These are phyloP conservation scores for Corylus avellana DNA, from an alignment of 306 rosid species.

Conservation along the genomic window DNA sequence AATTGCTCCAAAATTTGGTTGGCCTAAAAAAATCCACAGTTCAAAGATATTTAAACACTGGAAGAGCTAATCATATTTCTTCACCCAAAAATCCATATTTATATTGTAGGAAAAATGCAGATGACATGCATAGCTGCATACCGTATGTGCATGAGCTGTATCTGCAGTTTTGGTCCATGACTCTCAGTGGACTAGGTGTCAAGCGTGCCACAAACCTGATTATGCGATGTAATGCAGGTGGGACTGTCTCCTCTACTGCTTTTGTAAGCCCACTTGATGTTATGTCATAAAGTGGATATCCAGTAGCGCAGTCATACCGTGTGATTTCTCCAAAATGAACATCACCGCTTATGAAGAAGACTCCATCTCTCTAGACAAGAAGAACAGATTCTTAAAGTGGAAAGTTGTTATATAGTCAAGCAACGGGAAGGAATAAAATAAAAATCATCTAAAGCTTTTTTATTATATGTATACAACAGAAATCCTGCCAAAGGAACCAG, in stretches of 20 bases:
- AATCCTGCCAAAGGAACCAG: neutral
- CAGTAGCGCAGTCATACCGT: slow-evolving; percentile 71
- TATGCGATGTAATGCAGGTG: slow-evolving; percentile 45
- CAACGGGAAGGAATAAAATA: neutral
- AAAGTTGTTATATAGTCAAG: slow-evolving; percentile 2
- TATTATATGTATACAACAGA: slow-evolving; percentile 1
- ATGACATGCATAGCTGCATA: slow-evolving; percentile 33
- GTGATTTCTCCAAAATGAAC: slow-evolving; percentile 90
- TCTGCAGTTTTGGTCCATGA: slow-evolving; percentile 60
- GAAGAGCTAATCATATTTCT: slow-evolving; percentile 7
- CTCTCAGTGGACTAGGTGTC: slow-evolving; percentile 78
- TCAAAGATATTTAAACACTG: slow-evolving; percentile 22
- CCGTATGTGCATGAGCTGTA: slow-evolving; percentile 66
- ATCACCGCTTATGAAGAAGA: slow-evolving; percentile 79
- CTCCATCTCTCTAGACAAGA: slow-evolving; percentile 64
- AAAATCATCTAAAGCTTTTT: slow-evolving; percentile 22
- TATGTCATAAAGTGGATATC: slow-evolving; percentile 72
- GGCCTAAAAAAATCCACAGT: slow-evolving; percentile 47
- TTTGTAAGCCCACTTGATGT: slow-evolving; percentile 85
- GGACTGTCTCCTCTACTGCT: slow-evolving; percentile 61
- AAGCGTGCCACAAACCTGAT: slow-evolving; percentile 65
- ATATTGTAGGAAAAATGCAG: neutral
- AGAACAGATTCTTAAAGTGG: slow-evolving; percentile 19
- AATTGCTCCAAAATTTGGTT: slow-evolving; percentile 75
- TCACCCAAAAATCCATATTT: neutral